These are phyloP conservation scores for Fraxinus velutina DNA, from an alignment of 305 asterid genomes.

Conservation along the genomic window DNA sequence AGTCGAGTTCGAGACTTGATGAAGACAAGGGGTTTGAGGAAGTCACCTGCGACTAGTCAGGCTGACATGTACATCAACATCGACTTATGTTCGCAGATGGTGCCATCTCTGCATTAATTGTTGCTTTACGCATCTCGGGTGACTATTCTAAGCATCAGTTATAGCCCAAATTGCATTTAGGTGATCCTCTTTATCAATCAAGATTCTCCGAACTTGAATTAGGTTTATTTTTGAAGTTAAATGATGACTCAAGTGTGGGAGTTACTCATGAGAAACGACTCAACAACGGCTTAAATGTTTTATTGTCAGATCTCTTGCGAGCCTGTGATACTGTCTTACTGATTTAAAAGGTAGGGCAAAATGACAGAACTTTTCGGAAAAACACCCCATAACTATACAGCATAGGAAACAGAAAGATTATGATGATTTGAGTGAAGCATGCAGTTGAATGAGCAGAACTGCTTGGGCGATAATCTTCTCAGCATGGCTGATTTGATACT, in stretches of 20 bases:
- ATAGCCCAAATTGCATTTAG: slow-evolving; percentile 6
- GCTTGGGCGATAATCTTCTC: background rate
- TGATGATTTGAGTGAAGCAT: background rate
- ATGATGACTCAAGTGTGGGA: background rate
- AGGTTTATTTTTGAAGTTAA: background rate
- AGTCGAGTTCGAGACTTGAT: slow-evolving; percentile 36
- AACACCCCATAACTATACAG: background rate
- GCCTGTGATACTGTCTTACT: background rate
- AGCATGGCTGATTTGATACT: background rate
- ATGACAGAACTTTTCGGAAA: background rate
- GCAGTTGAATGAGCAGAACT: background rate
- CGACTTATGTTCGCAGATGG: slow-evolving; percentile 21
- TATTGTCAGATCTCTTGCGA: background rate
- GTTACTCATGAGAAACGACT: background rate
- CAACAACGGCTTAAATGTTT: background rate
- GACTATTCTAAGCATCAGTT: background rate
- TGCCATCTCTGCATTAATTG: slow-evolving; percentile 25
- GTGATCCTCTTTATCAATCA: background rate
- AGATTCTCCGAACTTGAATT: background rate
- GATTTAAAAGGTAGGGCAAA: background rate
- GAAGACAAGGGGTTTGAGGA: slow-evolving; percentile 41
- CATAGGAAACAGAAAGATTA: background rate
- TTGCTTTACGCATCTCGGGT: background rate
- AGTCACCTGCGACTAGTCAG: slow-evolving; percentile 40
- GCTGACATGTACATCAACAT: slow-evolving; percentile 4